These are phyloP conservation scores for Nissolia schottii DNA, from an alignment of 306 rosid genomes.

Conservation along the genomic window DNA sequence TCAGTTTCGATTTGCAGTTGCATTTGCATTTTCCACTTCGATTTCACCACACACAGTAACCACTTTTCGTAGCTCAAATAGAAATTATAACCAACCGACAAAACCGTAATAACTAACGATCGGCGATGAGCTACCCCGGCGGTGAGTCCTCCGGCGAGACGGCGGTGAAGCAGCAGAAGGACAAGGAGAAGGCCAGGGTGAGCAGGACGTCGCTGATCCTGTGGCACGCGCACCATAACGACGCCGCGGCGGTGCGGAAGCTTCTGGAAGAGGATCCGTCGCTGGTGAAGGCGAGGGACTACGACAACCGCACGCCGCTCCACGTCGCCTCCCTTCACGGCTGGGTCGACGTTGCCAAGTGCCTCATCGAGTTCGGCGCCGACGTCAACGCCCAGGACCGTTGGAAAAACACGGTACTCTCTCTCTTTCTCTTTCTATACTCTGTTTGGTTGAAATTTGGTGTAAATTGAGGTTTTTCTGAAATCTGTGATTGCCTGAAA, in stretches of 20 bases:
- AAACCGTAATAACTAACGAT: background rate
- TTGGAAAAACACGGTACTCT: constrained; percentile 79
- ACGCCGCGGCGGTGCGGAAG: constrained; percentile 64
- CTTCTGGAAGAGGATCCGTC: constrained; percentile 79
- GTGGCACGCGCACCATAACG: constrained; percentile 94
- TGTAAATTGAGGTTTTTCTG: background rate
- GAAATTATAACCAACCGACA: background rate
- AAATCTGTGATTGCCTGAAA: background rate
- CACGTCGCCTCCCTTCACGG: constrained; percentile 88
- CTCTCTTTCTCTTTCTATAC: background rate
- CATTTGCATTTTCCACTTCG: background rate
- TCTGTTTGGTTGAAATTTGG: background rate
- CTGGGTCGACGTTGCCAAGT: constrained; percentile 72
- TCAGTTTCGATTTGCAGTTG: background rate
- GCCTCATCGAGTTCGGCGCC: constrained; percentile 71
- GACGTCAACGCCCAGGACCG: constrained; percentile 95
- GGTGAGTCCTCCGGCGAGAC: constrained; percentile 13
- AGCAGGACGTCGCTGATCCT: constrained; percentile 73
- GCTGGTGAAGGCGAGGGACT: constrained; percentile 73
- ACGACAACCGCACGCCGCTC: constrained; percentile 89
- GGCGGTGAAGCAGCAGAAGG: constrained; percentile 37
- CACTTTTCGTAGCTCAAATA: background rate
- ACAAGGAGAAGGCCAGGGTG: constrained; percentile 72
- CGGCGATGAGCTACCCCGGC: constrained; percentile 56
- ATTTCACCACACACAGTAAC: background rate